phyloP scores from a whole-genome alignment of 1,284 basidiomycete species.

The Irpex rosettiformis region DNA sequence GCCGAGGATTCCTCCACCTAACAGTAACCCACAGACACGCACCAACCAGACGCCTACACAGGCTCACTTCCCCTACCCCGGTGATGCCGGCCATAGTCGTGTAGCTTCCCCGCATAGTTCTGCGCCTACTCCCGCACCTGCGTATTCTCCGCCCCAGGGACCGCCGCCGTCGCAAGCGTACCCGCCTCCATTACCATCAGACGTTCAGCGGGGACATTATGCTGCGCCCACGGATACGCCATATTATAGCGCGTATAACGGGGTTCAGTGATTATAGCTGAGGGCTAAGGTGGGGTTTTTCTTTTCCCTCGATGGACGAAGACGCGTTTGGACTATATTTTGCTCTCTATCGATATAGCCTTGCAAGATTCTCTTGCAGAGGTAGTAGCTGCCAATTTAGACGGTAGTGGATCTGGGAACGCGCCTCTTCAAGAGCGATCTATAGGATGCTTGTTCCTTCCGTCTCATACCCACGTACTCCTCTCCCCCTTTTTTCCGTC shows the following conservation, averaged over 20 bases:
- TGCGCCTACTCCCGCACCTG: neutral
- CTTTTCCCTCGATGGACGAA: too few relatives aligned
- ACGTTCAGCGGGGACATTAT: neutral
- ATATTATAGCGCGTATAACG: constrained; percentile 19
- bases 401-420: neutral
- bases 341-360: neutral
- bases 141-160: neutral
- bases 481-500: neutral
- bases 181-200: neutral
- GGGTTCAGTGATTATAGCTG: constrained; percentile 14
- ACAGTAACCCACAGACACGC: neutral
- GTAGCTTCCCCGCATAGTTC: neutral
- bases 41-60: constrained; percentile 23
- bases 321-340: neutral
- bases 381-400: neutral
- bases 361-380: neutral
- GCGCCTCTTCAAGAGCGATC: neutral
- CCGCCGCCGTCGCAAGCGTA: neutral
- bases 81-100: constrained; percentile 7
- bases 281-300: constrained; percentile 1
- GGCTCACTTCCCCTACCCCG: constrained; percentile 16
- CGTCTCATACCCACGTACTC: neutral
- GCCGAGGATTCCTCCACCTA: neutral
- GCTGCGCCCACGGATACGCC: constrained; percentile 17
- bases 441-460: neutral